Evolutionary conservation across 2,329 filamentous ascomycete species (phyloP).

Genomic region (Phialocephala sp.): DNA sequence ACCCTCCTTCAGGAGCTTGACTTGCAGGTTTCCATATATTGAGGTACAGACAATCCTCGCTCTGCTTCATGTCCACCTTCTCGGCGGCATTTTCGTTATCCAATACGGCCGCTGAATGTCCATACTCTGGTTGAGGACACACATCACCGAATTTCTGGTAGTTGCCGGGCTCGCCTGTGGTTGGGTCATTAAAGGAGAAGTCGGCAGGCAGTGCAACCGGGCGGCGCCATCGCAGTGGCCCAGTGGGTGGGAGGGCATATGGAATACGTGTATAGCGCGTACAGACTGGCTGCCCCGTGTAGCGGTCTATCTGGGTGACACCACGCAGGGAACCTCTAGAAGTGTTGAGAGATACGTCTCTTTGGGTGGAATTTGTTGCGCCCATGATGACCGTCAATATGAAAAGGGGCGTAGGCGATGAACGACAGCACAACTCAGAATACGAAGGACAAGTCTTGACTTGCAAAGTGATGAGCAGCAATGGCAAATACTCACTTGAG

Average conservation of each 20-base stretch:
- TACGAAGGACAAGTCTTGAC: neutral
- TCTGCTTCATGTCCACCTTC: neutral
- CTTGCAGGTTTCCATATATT: conserved; percentile 41
- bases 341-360: neutral
- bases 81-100: neutral
- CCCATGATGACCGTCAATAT: neutral
- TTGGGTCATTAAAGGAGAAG: neutral
- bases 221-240: conserved; percentile 22
- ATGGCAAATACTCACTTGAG: neutral
- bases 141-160: neutral
- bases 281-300: neutral
- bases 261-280: conserved; percentile 24
- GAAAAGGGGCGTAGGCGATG: neutral
- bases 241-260: conserved; percentile 29
- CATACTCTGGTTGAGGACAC: conserved; percentile 1
- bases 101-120: neutral
- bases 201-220: conserved; percentile 10
- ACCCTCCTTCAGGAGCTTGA: neutral
- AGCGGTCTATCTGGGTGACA: neutral
- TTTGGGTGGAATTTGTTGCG: neutral
- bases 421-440: neutral
- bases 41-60: conserved; percentile 44
- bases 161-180: neutral
- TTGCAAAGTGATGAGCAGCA: neutral
- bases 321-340: neutral